A percentile compares a stretch with the other conserved stretches of the same genome.
phyloP scores from a whole-genome alignment of 2,329 filamentous ascomycete species.

The Bipolaris bicolor region DNA sequence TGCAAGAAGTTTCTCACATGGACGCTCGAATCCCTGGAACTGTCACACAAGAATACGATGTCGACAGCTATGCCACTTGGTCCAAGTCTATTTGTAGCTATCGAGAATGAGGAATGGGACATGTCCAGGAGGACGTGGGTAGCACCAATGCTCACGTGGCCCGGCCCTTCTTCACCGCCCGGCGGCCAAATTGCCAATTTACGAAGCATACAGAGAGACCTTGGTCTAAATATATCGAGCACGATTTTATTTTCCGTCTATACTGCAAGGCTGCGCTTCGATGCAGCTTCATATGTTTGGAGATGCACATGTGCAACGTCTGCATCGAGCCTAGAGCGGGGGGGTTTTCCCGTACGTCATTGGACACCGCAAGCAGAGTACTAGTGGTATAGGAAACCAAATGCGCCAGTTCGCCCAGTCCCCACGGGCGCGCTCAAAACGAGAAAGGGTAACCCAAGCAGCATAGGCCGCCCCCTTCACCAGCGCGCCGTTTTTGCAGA shows the following conservation, averaged over 20 bases:
- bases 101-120: not conserved
- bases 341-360: constrained; percentile 1
- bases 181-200: constrained; percentile 10
- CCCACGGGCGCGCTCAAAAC: not conserved
- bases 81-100: constrained; percentile 11
- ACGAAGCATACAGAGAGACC: not conserved
- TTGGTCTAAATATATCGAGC: constrained; percentile 5
- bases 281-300: constrained; percentile 14
- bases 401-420: constrained; percentile 7
- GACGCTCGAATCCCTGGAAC: constrained; percentile 3
- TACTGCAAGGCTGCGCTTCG: constrained; percentile 11
- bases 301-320: constrained; percentile 19
- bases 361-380: constrained; percentile 5
- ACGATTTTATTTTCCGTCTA: constrained; percentile 10
- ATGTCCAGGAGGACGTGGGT: constrained; percentile 13
- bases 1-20: not conserved
- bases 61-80: constrained; percentile 8
- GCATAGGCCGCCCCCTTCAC: not conserved
- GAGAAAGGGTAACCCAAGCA: not conserved
- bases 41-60: constrained; percentile 6
- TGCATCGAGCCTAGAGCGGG: constrained; percentile 17
- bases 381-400: not conserved
- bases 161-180: constrained; percentile 17
- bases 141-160: constrained; percentile 17
- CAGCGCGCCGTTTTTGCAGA: not conserved